A percentile compares a stretch with the other conserved stretches of the same genome.
Evolutionary conservation across 306 rosid genomes (phyloP).

Genomic region (Malus orientalis): DNA sequence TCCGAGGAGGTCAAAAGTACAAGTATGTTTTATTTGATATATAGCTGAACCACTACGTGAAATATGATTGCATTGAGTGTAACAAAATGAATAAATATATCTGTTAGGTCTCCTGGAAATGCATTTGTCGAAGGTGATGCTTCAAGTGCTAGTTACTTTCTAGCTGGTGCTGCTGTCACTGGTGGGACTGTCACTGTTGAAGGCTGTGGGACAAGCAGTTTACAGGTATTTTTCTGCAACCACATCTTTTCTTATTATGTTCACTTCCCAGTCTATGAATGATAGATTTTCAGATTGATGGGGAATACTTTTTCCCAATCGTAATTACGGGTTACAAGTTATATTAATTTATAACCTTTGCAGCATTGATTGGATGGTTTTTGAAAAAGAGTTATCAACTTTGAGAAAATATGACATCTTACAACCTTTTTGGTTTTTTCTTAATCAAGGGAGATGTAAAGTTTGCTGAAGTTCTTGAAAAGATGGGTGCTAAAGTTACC

Average conservation of each 20-base stretch:
- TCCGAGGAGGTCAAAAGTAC: slow-evolving; percentile 93
- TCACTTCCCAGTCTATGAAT: background rate
- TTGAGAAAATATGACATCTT: background rate
- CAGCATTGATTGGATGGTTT: background rate
- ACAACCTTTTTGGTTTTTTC: slow-evolving; percentile 1
- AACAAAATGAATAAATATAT: slow-evolving; percentile 8
- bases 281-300: background rate
- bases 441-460: slow-evolving; percentile 81
- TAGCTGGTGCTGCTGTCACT: slow-evolving; percentile 97
- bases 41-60: slow-evolving; percentile 3
- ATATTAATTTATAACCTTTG: background rate
- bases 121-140: slow-evolving; percentile 99
- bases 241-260: background rate
- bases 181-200: slow-evolving; percentile 95
- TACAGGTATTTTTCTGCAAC: slow-evolving; percentile 57
- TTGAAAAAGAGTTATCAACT: background rate
- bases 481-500: slow-evolving; percentile 94
- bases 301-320: background rate
- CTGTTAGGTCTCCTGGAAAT: slow-evolving; percentile 76
- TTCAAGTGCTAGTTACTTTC: slow-evolving; percentile 98
- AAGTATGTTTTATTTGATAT: slow-evolving; percentile 57
- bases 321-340: background rate
- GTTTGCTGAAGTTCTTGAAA: slow-evolving; percentile 94
- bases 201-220: slow-evolving; percentile 98
- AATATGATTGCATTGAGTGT: slow-evolving; percentile 4